Evolutionary conservation across 768 basidiomycete species (phyloP), one percentile per base, ranked within the genome.

Genomic region (Punctularia strigosozonata): DNA sequence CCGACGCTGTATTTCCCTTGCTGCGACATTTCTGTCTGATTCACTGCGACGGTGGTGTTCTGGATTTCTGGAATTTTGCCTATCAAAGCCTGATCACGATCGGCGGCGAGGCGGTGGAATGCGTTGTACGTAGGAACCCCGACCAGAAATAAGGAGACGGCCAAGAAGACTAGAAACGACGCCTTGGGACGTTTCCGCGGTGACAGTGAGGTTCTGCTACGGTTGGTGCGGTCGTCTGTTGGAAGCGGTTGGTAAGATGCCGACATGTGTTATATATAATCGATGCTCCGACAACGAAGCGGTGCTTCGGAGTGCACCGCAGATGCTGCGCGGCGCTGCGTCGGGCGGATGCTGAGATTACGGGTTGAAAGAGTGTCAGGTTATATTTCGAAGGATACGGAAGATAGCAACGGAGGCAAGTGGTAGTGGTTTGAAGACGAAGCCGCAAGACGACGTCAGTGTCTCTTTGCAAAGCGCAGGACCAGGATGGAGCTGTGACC

Each of bases 1-100:
- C 82, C 84, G 48, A 87, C 73, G 43, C 79, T 85, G 53, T 76
- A 76, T 57, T 83, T 87, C 44, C 75, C 75, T 19, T 56, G 55
- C 36, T 53, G 48, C 35, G 65, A 59, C 62, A 70, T 66, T 14
- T 54, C 45, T 46, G 44, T 44, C 47, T 43, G 23, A 47, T 46
- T 38, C 41, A 41, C 36, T 39, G 35, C 35, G 20, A 24, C 19
- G 8, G 41, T n/a, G 1, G 38, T 18, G 30, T 26, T 32, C 38
- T 40, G 43, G 28, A 13, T 44, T 39, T 14, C 25, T 34, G 23
- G 30, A 17, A 17, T 34, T 8, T 22, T 20, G 4, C 23, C 32
- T 22, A 18, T 49, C 46, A 32, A 40, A 38, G 23, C 34, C 18
- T 4, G 12, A 3, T 40, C 12, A 12, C 2, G 12, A 14, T 25